These are phyloP conservation scores for Allantophomopsis lycopodina DNA, from an alignment of 2,329 filamentous ascomycete genomes.

Conservation along the genomic window DNA sequence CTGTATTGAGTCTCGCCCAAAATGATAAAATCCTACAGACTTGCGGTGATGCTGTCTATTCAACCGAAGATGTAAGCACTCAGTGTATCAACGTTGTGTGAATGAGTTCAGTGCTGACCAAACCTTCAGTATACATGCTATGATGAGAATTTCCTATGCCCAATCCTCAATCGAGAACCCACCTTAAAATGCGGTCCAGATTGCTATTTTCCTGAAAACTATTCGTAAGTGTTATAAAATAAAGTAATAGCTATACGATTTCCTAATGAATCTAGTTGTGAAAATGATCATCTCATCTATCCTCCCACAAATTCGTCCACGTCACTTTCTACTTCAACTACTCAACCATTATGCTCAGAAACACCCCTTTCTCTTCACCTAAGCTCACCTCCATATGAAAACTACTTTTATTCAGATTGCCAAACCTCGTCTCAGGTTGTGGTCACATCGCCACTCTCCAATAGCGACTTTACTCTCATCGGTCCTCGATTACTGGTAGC, in stretches of 20 bases:
- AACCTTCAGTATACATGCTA: slow-evolving; percentile 22
- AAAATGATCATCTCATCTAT: slow-evolving; percentile 12
- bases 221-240: slow-evolving; percentile 10
- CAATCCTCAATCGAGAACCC: slow-evolving; percentile 17
- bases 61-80: background rate
- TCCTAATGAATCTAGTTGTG: slow-evolving; percentile 2
- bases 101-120: background rate
- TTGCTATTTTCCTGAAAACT: slow-evolving; percentile 20
- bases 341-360: background rate
- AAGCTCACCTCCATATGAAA: slow-evolving; percentile 37
- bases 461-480: slow-evolving; percentile 39
- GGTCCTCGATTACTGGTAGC: slow-evolving; percentile 44
- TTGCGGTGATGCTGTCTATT: slow-evolving; percentile 8
- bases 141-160: slow-evolving; percentile 21
- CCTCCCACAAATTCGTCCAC: slow-evolving; percentile 9
- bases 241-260: background rate
- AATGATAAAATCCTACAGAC: slow-evolving; percentile 1
- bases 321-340: slow-evolving; percentile 3
- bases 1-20: background rate
- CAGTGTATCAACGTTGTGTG: slow-evolving; percentile 2
- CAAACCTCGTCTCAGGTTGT: slow-evolving; percentile 44
- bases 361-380: slow-evolving; percentile 6
- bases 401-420: slow-evolving; percentile 55
- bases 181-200: slow-evolving; percentile 20
- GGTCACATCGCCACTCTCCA: slow-evolving; percentile 38